Base-by-base conservation (phyloP, 352 stramenopile species). In the Thalassiosira exigua region DNA sequence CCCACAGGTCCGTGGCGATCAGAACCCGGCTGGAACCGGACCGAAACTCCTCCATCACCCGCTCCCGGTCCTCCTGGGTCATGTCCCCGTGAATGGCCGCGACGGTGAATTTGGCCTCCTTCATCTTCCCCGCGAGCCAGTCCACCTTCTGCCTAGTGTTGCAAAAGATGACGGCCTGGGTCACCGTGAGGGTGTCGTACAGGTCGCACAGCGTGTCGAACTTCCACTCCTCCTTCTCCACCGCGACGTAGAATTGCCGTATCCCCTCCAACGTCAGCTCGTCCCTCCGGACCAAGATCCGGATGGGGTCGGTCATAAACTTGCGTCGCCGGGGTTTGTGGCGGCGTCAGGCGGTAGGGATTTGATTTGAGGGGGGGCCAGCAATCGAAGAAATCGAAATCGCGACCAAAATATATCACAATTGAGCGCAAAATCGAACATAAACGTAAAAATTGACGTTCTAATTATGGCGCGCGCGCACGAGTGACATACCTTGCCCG, bases 31-130 rank as follows among this genome's bases (percentile, higher is more conserved):
- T 98, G 42, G 96, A 98, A 71, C 98, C 98, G 79, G 95, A 98
- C 83, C 97, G 96, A 95, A 99, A 99, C 86, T 99, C 98, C 66
- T 96, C 94, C 97, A 99, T 99, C 89, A 99, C 99, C 75, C 98
- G 98, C 87, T 99, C 97, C 93, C 98, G 97, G 90, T 99, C 97
- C 64, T 95, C 91, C 91, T 99, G 97, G 82, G 98, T 96, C 97
- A 99, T 99, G 89, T 99, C 97, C 87, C 97, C 97, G 92, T 99
- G 98, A 97, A 99, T 99, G 85, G 96, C 96, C 46, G 96, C 99
- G 44, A 99, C 97, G 46, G 97, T 99, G 79, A 99, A 99, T 85
- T 99, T 96, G 84, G 97, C 96, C 78, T 96, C 95, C 89, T 98
- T 93, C 98, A 99, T 99, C 85, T 98, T 97, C 88, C 99, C 96